phyloP scores from a whole-genome alignment of 352 stramenopile genomes.

The Salisapilia sapeloensis region DNA sequence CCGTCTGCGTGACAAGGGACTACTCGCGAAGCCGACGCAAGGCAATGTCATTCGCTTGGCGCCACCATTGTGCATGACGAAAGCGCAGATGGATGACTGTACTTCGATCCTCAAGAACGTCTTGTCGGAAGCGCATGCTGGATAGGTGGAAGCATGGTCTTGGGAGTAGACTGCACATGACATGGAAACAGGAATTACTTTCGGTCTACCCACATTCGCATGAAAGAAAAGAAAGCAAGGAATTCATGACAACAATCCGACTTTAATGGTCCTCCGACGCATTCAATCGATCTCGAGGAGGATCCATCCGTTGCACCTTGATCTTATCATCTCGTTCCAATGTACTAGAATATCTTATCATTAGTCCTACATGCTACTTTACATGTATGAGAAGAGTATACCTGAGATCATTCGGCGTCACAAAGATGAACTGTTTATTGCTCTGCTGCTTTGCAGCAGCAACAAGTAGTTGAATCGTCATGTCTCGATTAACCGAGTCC shows the following conservation, averaged over 20 bases:
- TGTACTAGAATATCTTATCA: slow-evolving; percentile 32
- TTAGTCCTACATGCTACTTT: too few species aligned
- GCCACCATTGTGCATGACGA: slow-evolving; percentile 90
- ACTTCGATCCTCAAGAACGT: slow-evolving; percentile 67
- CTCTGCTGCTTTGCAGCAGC: slow-evolving; percentile 53
- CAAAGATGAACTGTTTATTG: slow-evolving; percentile 81
- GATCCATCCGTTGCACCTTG: slow-evolving; percentile 81
- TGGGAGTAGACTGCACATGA: too few species aligned
- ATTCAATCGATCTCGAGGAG: slow-evolving; percentile 64
- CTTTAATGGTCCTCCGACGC: too few species aligned
- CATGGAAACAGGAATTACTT: too few species aligned
- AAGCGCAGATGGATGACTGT: slow-evolving; percentile 88
- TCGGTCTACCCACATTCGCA: too few species aligned
- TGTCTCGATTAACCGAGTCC: slow-evolving; percentile 92
- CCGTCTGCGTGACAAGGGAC: slow-evolving; percentile 87
- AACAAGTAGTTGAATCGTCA: slow-evolving; percentile 91
- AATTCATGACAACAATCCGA: too few species aligned
- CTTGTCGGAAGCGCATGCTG: slow-evolving; percentile 36
- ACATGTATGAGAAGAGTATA: slow-evolving; percentile 7
- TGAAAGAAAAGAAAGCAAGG: too few species aligned
- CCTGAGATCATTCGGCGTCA: slow-evolving; percentile 79
- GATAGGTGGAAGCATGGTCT: too few species aligned
- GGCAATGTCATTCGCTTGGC: slow-evolving; percentile 97
- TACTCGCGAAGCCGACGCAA: slow-evolving; percentile 98
- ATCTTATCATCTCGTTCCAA: slow-evolving; percentile 52